phyloP scores from a whole-genome alignment of 2,329 filamentous ascomycete species.

The Clonostachys byssicola region DNA sequence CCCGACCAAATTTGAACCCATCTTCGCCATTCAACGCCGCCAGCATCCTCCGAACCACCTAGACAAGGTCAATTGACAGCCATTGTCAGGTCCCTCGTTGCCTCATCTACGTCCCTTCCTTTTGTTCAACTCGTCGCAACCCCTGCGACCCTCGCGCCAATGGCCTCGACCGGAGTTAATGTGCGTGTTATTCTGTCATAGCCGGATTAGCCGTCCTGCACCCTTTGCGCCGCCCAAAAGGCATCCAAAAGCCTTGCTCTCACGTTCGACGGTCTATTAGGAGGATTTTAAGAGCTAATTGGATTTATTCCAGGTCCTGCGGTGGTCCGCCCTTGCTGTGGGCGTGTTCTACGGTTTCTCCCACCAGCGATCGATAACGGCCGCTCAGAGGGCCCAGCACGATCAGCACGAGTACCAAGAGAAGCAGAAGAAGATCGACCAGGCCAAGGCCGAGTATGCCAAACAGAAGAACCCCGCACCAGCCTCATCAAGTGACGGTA shows the following conservation, averaged over 20 bases:
- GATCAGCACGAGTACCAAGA: slow-evolving; percentile 81
- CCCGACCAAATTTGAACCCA: slow-evolving; percentile 37
- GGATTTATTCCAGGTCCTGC: slow-evolving; percentile 68
- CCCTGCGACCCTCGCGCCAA: slow-evolving; percentile 40
- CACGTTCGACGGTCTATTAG: not conserved
- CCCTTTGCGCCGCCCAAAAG: slow-evolving; percentile 2
- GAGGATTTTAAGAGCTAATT: not conserved
- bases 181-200: slow-evolving; percentile 39
- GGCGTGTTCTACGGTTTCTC: slow-evolving; percentile 95
- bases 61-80: slow-evolving; percentile 40
- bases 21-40: slow-evolving; percentile 27
- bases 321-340: slow-evolving; percentile 88
- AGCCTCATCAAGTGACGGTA: slow-evolving; percentile 23
- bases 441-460: slow-evolving; percentile 87
- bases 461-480: slow-evolving; percentile 64
- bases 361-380: slow-evolving; percentile 80
- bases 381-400: slow-evolving; percentile 65
- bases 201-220: slow-evolving; percentile 2
- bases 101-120: slow-evolving; percentile 9
- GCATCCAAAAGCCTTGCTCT: not conserved
- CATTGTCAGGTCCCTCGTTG: slow-evolving; percentile 23
- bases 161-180: slow-evolving; percentile 68
- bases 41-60: slow-evolving; percentile 25
- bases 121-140: slow-evolving; percentile 26
- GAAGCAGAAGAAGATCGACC: slow-evolving; percentile 85